A percentile compares a stretch with the other conserved stretches of the same genome.
Conservation (phyloP, 331 rosid species). For the Erythrophleum ivorense region DNA sequence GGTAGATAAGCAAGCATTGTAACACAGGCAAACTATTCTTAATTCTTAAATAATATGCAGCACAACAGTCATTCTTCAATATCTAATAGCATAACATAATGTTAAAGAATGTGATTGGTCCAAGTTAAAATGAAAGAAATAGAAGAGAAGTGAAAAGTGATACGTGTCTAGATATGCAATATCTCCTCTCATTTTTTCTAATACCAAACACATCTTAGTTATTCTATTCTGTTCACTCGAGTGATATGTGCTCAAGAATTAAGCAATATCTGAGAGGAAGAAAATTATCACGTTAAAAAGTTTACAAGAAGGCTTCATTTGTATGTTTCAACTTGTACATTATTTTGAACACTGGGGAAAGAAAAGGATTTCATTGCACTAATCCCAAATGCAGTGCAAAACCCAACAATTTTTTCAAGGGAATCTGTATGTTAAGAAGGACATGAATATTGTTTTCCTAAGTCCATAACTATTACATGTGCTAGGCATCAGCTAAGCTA, state of each 20-base stretch:
- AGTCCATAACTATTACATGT: no score
- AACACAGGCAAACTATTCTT: not conserved
- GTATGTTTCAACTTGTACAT: not conserved
- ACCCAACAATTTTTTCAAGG: not conserved
- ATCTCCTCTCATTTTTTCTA: not conserved
- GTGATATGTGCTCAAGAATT: conserved; percentile 11
- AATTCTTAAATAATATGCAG: not conserved
- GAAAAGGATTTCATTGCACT: no score
- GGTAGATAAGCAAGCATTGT: no score
- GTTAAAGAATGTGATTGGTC: not conserved
- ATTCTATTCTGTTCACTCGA: not conserved
- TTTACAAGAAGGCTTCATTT: not conserved
- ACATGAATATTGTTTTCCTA: no score
- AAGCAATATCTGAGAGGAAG: not conserved
- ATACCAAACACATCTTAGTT: not conserved
- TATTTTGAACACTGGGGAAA: no score
- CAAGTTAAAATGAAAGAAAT: not conserved
- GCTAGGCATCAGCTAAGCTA: no score
- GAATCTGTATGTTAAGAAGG: not conserved
- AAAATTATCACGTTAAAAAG: not conserved
- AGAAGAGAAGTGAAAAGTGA: not conserved
- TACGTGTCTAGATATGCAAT: not conserved
- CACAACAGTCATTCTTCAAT: not conserved
- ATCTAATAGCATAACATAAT: not conserved
- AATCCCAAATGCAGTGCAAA: not conserved